Evolutionary conservation across 2,329 filamentous ascomycete species (phyloP).

Genomic region (Huntiella moniliformis): DNA sequence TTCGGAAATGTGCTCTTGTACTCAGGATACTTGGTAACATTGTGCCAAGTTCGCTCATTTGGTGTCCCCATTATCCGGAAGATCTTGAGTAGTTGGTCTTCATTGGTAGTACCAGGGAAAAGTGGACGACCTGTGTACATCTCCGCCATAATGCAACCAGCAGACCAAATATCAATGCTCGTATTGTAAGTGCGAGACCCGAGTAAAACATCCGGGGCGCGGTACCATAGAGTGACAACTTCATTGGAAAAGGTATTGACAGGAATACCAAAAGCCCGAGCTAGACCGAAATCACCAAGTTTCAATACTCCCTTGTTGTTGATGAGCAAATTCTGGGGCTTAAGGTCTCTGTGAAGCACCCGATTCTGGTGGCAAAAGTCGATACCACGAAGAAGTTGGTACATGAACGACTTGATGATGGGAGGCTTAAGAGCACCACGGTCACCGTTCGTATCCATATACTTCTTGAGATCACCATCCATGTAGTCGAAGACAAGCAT

Average conservation of each 20-base stretch:
- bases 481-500: constrained; percentile 99
- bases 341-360: constrained; percentile 85
- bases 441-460: constrained; percentile 90
- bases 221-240: constrained; percentile 94
- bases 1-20: constrained; percentile 93
- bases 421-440: constrained; percentile 71
- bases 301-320: constrained; percentile 82
- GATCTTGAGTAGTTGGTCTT: constrained; percentile 92
- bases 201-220: constrained; percentile 84
- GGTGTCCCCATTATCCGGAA: constrained; percentile 98
- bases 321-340: constrained; percentile 91
- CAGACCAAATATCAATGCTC: constrained; percentile 99
- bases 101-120: constrained; percentile 94
- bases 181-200: constrained; percentile 95
- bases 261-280: constrained; percentile 85
- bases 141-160: constrained; percentile 98
- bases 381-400: constrained; percentile 85
- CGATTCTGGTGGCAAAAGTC: constrained; percentile 97
- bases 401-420: constrained; percentile 98
- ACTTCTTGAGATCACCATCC: constrained; percentile 96
- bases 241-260: constrained; percentile 98
- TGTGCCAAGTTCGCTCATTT: constrained; percentile 86
- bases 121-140: constrained; percentile 94
- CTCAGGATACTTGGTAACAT: constrained; percentile 87
- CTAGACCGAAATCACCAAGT: constrained; percentile 84